A percentile compares a stretch with the other conserved stretches of the same genome.
Conservation (phyloP, 805 yeast species). For the Cyberlindnera americana region DNA sequence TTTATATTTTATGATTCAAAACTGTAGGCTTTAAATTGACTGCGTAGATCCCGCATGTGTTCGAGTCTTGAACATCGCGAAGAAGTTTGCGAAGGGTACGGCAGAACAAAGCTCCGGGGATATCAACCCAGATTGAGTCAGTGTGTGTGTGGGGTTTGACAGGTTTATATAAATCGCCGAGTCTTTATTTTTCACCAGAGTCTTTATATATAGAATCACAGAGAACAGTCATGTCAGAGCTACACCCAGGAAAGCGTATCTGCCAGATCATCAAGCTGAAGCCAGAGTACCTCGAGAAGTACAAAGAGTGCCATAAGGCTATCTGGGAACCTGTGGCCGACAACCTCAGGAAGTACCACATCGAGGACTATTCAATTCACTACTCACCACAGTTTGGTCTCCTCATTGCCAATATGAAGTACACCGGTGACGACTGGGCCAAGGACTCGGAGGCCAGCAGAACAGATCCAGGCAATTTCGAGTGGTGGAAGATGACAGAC, state of each 20-base stretch:
- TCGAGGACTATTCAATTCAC: slow-evolving; percentile 40
- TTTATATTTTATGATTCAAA: background rate
- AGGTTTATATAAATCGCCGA: no score
- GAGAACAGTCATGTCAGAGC: slow-evolving; percentile 13
- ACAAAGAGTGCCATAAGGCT: slow-evolving; percentile 32
- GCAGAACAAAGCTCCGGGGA: no score
- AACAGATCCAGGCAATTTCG: slow-evolving; percentile 34
- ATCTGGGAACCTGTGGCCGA: slow-evolving; percentile 33
- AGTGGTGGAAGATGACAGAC: slow-evolving; percentile 41
- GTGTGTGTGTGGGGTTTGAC: no score
- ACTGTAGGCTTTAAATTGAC: background rate
- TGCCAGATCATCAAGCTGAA: slow-evolving; percentile 38
- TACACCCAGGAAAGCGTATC: slow-evolving; percentile 36
- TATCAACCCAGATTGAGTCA: no score
- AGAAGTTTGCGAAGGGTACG: no score
- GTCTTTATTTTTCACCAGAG: no score
- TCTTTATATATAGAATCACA: no score
- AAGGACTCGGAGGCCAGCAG: slow-evolving; percentile 33
- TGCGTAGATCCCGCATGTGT: no score
- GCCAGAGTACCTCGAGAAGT: slow-evolving; percentile 37
- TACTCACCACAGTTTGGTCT: slow-evolving; percentile 31
- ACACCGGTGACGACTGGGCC: slow-evolving; percentile 37
- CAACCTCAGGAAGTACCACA: slow-evolving; percentile 33
- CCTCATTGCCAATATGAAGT: slow-evolving; percentile 36
- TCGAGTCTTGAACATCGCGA: no score